A percentile compares a stretch with the other conserved stretches of the same genome.
Evolutionary conservation across 768 basidiomycete species (phyloP).

Genomic region (Atractiella rhizophila): DNA sequence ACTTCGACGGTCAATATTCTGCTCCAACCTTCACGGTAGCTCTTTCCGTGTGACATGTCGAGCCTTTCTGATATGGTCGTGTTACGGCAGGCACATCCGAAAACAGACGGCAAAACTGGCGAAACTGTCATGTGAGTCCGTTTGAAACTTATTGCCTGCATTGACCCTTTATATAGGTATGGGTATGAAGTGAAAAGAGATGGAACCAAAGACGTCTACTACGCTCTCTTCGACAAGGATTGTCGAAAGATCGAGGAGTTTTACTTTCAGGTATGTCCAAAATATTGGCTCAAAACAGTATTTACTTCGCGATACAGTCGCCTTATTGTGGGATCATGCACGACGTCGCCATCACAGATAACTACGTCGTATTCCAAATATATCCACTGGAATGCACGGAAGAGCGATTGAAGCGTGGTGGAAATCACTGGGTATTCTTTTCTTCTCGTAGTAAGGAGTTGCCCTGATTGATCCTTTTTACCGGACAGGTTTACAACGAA

Average conservation of each 20-base stretch:
- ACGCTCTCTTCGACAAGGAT: not conserved
- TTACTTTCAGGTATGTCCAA: not conserved
- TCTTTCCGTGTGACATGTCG: not conserved
- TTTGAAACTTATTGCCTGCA: not conserved
- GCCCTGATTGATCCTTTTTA: not conserved
- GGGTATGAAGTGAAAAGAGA: conserved; percentile 7
- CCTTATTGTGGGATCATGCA: conserved; percentile 8
- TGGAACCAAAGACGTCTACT: conserved; percentile 3
- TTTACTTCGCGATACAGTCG: not conserved
- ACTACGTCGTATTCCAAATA: conserved; percentile 8
- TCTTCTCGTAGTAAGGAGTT: not conserved
- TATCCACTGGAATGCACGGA: not conserved
- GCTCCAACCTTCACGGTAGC: conserved; percentile 4
- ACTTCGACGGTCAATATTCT: conserved; percentile 6
- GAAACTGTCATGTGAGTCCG: not conserved
- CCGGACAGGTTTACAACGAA: conserved; percentile 5
- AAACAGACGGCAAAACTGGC: not conserved
- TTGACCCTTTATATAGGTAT: not conserved
- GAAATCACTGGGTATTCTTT: conserved; percentile 3
- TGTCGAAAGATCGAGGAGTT: conserved; percentile 7
- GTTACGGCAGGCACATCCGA: not conserved
- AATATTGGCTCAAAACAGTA: not conserved
- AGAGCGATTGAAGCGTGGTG: conserved; percentile 7
- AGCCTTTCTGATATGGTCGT: not conserved
- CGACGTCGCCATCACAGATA: conserved; percentile 6